A percentile compares a stretch with the other conserved stretches of the same genome.
Conservation (phyloP, 1,139 yeast genomes). For the Geotrichum reessii region DNA sequence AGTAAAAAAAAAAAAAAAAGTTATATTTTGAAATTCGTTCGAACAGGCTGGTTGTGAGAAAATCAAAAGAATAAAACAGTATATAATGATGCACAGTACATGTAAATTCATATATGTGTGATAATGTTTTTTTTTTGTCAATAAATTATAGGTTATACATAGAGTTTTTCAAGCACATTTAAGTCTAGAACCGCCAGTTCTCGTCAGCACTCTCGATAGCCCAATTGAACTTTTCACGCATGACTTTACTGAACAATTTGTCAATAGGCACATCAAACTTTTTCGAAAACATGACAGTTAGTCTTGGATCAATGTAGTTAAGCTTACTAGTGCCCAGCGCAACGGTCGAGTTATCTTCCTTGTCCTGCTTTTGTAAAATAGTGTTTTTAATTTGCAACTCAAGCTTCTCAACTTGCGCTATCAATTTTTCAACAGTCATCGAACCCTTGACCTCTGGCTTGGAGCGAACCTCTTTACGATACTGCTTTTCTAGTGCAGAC, state of each 20-base stretch:
- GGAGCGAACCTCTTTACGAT: constrained; percentile 53
- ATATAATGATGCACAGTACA: no score
- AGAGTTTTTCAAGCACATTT: neutral
- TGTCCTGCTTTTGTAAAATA: constrained; percentile 73
- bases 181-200: constrained; percentile 67
- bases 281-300: constrained; percentile 85
- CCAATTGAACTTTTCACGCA: constrained; percentile 92
- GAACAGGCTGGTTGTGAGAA: no score
- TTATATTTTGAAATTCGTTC: no score
- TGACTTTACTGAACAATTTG: constrained; percentile 81
- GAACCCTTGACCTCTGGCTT: constrained; percentile 50
- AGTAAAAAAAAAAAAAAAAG: no score
- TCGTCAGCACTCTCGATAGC: constrained; percentile 88
- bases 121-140: neutral
- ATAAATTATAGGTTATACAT: no score
- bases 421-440: constrained; percentile 63
- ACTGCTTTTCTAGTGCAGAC: constrained; percentile 51
- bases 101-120: no score
- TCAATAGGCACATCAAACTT: constrained; percentile 86
- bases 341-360: constrained; percentile 90
- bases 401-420: constrained; percentile 63
- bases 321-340: constrained; percentile 90
- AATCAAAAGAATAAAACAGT: no score
- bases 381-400: constrained; percentile 68
- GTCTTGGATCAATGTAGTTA: constrained; percentile 92